Conservation (phyloP, 352 stramenopile genomes). For the Phytophthora constricta region DNA sequence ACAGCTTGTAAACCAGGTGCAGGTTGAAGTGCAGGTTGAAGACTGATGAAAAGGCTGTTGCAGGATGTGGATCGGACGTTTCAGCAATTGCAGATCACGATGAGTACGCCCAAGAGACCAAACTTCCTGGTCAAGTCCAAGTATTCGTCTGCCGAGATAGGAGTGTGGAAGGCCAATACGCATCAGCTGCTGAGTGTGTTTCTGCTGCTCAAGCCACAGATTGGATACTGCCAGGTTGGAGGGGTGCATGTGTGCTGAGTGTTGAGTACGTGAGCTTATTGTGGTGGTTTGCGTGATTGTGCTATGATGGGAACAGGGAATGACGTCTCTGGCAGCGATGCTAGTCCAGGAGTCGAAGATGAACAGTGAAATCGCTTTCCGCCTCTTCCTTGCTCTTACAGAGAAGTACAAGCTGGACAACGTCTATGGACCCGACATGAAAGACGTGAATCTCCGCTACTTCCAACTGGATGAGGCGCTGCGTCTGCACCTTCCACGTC, state of each 20-base stretch:
- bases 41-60: neutral
- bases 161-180: constrained; percentile 44
- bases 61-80: constrained; percentile 61
- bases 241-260: neutral
- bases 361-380: constrained; percentile 55
- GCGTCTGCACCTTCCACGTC: constrained; percentile 40
- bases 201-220: constrained; percentile 56
- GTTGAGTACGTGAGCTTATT: neutral
- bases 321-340: constrained; percentile 52
- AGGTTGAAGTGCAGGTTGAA: neutral
- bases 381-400: constrained; percentile 54
- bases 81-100: constrained; percentile 39
- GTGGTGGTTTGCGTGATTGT: neutral
- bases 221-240: constrained; percentile 59
- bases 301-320: constrained; percentile 32
- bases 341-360: constrained; percentile 56
- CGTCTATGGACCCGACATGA: constrained; percentile 56
- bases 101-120: constrained; percentile 25
- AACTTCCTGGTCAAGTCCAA: constrained; percentile 33
- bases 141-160: constrained; percentile 42
- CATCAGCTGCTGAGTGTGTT: constrained; percentile 52
- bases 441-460: constrained; percentile 59
- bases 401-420: constrained; percentile 60
- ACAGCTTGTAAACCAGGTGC: neutral
- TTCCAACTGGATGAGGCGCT: constrained; percentile 58